Evolutionary conservation across 2,329 filamentous ascomycete genomes (phyloP), one percentile per base, ranked within the genome.

Genomic region (Fusarium sp.): DNA sequence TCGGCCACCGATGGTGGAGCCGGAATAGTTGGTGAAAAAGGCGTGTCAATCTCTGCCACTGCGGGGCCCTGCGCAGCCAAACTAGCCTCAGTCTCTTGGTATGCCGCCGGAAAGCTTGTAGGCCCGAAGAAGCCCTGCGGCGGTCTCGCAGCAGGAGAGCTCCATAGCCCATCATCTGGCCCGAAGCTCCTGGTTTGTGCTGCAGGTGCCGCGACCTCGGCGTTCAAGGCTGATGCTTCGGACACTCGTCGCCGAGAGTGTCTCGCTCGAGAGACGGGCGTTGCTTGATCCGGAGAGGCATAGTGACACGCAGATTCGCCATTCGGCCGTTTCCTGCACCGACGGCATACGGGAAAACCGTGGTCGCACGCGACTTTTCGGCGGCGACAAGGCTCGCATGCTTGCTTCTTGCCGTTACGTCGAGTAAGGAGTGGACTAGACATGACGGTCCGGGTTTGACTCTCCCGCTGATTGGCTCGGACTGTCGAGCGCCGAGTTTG

Each of bases 311-410:
- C 10, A 38, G 57, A 41, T 12, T 2, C 27, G 5, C 57, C 45
- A 3, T 33, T 41, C 1, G 35, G 27, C 0, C 37, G 27, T 5
- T 38, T 54, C 10, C 35, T 55, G 6, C 57, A 60, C 5, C 57
- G 57, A 1, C 27, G n/a, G 11, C 45, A 60, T 2, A 41, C 7
- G 1, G 57, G 57, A 33, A 54, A 60, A 5, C n/a, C 27, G 16
- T 60, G 57, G 35, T 60, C 57, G 33, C 57, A 60, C 3, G 57
- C 57, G 2, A 60, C 57, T 23, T 60, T 60, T 25, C 57, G 35
- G 5, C 27, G 57, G 6, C 57, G 57, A 27, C 45, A 60, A 1
- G 57, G 57, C 33, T 60, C 57, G 33, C 57, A 60, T 21, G 57
- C 57, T 27, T 60, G 57, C n/a, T 52, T 39, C 21, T 60, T 60